Evolutionary conservation across 345 rosid species (phyloP).

Genomic region (Capsella bursapastoris): DNA sequence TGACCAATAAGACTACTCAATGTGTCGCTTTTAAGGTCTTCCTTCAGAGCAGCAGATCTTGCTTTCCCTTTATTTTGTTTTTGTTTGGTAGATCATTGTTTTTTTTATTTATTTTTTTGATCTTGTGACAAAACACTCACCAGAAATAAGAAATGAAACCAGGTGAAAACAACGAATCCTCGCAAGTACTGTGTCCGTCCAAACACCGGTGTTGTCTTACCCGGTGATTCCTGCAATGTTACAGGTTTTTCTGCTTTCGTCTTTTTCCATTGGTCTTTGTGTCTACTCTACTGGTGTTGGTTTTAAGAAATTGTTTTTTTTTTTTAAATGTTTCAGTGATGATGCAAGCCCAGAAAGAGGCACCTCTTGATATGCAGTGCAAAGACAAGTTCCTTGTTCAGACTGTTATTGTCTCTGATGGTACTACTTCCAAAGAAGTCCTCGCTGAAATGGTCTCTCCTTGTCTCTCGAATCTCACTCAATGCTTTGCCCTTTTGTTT

Average conservation of each 20-base stretch:
- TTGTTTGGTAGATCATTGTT: neutral
- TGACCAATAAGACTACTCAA: conserved; percentile 71
- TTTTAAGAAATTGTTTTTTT: too few species aligned
- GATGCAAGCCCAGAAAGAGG: conserved; percentile 91
- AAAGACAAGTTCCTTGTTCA: conserved; percentile 90
- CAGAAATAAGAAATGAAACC: neutral
- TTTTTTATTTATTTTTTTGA: too few species aligned
- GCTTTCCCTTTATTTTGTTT: neutral
- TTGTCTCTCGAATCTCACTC: neutral
- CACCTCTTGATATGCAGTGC: conserved; percentile 85
- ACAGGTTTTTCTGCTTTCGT: conserved; percentile 48
- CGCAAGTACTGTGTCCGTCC: conserved; percentile 88
- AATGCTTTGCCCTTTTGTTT: neutral
- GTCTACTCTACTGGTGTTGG: too few species aligned
- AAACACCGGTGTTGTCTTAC: conserved; percentile 72
- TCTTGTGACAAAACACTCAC: too few species aligned
- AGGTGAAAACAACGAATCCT: conserved; percentile 93
- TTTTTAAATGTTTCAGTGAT: conserved; percentile 56
- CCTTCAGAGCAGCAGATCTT: too few species aligned
- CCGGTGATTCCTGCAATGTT: conserved; percentile 64
- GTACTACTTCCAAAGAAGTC: conserved; percentile 61
- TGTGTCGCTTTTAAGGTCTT: conserved; percentile 74
- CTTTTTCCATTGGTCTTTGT: too few species aligned
- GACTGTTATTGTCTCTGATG: conserved; percentile 66
- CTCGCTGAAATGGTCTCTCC: conserved; percentile 63